A percentile compares a stretch with the other conserved stretches of the same genome.
Conservation (phyloP, 176 grass and related monocot genomes). For the Leersia perrieri region DNA sequence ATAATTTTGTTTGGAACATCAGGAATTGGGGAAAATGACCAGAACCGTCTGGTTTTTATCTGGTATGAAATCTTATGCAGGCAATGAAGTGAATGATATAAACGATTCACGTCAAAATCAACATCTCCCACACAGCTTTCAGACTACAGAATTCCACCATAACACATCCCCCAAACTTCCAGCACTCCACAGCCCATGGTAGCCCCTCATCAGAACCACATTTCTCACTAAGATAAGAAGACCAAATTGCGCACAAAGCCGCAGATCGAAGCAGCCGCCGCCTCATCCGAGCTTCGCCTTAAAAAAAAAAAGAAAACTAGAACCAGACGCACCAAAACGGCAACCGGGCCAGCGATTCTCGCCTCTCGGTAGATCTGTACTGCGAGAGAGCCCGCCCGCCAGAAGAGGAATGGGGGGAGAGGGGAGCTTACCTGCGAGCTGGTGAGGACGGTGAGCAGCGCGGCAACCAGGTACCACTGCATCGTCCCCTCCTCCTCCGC, state of each 20-base stretch:
- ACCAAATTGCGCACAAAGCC: neutral
- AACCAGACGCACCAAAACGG: neutral
- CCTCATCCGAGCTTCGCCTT: no score
- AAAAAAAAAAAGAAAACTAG: neutral
- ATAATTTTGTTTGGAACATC: neutral
- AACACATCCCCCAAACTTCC: neutral
- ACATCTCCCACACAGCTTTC: neutral
- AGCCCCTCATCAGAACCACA: neutral
- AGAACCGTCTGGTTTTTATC: neutral
- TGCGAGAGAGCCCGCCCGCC: neutral
- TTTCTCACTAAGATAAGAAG: neutral
- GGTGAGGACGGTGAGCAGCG: conserved; percentile 89
- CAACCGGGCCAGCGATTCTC: neutral
- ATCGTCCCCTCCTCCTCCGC: conserved; percentile 32
- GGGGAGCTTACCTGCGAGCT: conserved; percentile 68
- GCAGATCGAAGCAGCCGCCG: neutral
- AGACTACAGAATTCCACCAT: neutral
- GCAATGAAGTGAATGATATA: no score
- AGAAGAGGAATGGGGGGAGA: neutral
- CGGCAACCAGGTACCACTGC: conserved; percentile 81
- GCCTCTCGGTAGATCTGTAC: neutral
- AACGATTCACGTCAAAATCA: neutral
- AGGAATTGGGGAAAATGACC: neutral
- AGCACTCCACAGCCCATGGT: neutral
- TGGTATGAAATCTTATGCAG: neutral